Base-by-base conservation (phyloP, 331 rosid genomes). In the Pyracantha coccinea region DNA sequence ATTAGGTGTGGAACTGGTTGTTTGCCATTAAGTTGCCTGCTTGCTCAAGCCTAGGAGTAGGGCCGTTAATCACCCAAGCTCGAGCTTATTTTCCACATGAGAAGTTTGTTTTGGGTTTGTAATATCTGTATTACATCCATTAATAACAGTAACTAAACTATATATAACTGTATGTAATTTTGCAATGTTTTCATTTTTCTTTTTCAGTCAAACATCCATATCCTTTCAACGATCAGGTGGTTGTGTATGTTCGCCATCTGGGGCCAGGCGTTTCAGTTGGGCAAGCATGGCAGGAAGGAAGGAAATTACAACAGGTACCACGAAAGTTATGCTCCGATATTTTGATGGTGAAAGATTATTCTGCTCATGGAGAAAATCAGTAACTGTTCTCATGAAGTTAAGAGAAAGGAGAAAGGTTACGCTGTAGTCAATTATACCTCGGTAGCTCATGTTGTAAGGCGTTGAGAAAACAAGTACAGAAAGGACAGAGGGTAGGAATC, bases 211-310 rank as follows among this genome's bases (percentile, higher is more conserved):
- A 80, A 74, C 98, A 91, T 83, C 89, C 69, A 6, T 88, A 89
- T 76, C 97, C 98, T 66, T 86, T 93, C 87, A 83, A 86, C 77
- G 91, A 91, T 78, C 94, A 88, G 63, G 68, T 91, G 77, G 86
- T 93, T 38, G 79, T 91, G 52, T 93, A 93, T 33, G 78, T 89
- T 69, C 94, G 91, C 31, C 52, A 75, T 80, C 66, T 93, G 38
- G 97, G 92, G 59, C 96, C 96, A 1, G 94, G 96, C 52, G 90
- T 93, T 73, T 83, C 76, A 3, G 86, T 91, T 25, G 97, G 89
- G 68, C 98, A 93, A 81, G 97, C 93, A 70, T 93, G 98, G 98
- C 97, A 93, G 72, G 98, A 93, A 77, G 98, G 98, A 66, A 88
- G 69, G 4, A 82, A 84, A 20, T 24, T 91, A 24, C 91, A 91